Conservation (phyloP, 148 eudicot genomes). For the Spergularia marina region DNA sequence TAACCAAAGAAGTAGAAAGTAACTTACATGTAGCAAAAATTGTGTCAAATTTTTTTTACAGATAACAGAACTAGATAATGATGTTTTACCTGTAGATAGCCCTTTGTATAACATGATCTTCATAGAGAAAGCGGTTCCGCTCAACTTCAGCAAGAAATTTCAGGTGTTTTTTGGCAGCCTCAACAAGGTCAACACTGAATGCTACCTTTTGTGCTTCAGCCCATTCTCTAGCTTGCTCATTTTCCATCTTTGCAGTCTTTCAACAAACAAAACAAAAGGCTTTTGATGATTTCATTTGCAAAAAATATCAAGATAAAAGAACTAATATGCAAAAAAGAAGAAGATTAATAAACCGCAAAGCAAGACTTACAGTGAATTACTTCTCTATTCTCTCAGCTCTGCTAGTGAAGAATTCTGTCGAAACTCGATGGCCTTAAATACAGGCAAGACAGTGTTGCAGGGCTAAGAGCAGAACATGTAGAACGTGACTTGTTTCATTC, state of each 20-base stretch:
- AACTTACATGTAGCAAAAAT: too few species aligned
- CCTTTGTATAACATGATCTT: slow-evolving; percentile 43
- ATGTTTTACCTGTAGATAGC: slow-evolving; percentile 52
- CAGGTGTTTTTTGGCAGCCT: slow-evolving; percentile 60
- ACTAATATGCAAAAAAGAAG: background rate
- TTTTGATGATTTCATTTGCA: background rate
- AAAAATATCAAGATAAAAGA: too few species aligned
- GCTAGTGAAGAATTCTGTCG: background rate
- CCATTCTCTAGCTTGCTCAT: slow-evolving; percentile 58
- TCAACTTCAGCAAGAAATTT: slow-evolving; percentile 70
- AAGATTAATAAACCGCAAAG: background rate
- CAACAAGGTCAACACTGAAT: slow-evolving; percentile 51
- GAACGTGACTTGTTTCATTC: background rate
- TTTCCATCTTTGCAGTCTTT: slow-evolving; percentile 12
- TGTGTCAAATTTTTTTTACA: too few species aligned
- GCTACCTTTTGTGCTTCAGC: slow-evolving; percentile 53
- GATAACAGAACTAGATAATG: too few species aligned
- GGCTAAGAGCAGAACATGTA: background rate
- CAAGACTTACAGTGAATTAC: background rate
- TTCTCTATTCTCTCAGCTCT: background rate
- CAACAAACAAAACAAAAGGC: background rate
- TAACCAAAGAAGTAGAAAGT: too few species aligned
- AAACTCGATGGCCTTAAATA: background rate
- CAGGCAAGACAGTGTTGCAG: background rate
- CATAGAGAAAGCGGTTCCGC: slow-evolving; percentile 56